Percentiles rank a stretch among this genome's conserved stretches.
These are phyloP conservation scores for Daphne laureola DNA, from an alignment of 441 rosid genomes.

Conservation along the genomic window DNA sequence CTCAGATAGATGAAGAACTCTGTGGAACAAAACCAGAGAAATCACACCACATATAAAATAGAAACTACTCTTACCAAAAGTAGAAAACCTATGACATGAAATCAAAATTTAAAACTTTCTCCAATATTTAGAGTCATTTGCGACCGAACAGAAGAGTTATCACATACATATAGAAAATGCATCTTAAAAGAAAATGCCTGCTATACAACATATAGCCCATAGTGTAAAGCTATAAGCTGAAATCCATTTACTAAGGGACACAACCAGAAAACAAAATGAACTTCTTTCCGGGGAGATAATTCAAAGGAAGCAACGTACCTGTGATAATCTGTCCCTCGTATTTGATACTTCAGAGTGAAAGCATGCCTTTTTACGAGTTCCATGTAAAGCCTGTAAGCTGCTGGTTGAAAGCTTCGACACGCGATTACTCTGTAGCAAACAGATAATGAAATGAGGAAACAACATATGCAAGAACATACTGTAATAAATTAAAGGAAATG, in stretches of 20 bases:
- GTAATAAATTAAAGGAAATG: background rate
- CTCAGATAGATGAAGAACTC: conserved; percentile 54
- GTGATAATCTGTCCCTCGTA: conserved; percentile 35
- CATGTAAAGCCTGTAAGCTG: conserved; percentile 59
- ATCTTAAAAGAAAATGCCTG: background rate
- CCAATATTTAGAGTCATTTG: no score
- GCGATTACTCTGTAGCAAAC: conserved; percentile 43
- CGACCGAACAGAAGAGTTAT: no score
- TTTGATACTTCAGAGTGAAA: conserved; percentile 35
- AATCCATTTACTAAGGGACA: no score
- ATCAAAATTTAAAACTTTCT: no score
- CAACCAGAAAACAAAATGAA: no score
- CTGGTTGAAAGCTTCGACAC: conserved; percentile 33
- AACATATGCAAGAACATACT: conserved; percentile 1
- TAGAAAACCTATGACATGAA: background rate
- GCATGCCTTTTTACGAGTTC: conserved; percentile 58
- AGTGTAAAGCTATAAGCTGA: no score
- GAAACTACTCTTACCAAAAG: background rate
- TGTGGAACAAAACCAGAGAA: conserved; percentile 18
- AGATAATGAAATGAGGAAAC: conserved; percentile 2
- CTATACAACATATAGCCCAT: no score
- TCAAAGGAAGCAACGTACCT: conserved; percentile 33
- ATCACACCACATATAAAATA: background rate
- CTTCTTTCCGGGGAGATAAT: background rate
- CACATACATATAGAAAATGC: background rate